phyloP scores from a whole-genome alignment of 257 asterid genomes.

The Solanum neorickii region DNA sequence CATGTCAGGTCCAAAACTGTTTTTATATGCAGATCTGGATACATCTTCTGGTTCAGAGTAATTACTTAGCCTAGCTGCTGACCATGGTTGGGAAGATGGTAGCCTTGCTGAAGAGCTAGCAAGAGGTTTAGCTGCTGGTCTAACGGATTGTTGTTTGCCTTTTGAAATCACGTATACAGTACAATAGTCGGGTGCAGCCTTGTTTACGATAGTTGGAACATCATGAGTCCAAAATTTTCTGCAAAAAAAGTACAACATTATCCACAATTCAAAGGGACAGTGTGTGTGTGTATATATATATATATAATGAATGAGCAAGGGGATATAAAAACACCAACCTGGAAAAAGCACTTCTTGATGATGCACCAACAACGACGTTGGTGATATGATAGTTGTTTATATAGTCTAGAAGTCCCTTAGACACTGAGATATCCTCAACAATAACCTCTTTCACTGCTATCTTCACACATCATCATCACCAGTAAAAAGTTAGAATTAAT shows the following conservation, averaged over 20 bases:
- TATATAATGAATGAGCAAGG: neutral
- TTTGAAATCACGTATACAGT: conserved; percentile 56
- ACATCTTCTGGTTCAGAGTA: conserved; percentile 17
- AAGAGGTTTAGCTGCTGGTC: conserved; percentile 38
- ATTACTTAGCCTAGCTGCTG: conserved; percentile 7
- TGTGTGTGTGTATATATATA: too few relatives aligned
- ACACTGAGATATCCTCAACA: conserved; percentile 46
- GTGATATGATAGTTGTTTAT: conserved; percentile 27
- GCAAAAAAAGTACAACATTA: neutral
- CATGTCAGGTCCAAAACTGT: conserved; percentile 5
- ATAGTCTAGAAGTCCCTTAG: conserved; percentile 43
- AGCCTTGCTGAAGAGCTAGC: conserved; percentile 4
- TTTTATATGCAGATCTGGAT: conserved; percentile 18
- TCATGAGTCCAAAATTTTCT: conserved; percentile 52
- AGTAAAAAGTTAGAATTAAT: neutral
- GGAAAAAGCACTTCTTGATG: conserved; percentile 23
- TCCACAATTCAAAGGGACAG: neutral
- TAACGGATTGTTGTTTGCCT: conserved; percentile 45
- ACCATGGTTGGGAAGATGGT: conserved; percentile 7
- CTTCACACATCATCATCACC: conserved; percentile 6
- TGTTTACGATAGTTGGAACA: conserved; percentile 55
- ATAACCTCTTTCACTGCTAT: conserved; percentile 34
- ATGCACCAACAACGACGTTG: conserved; percentile 58
- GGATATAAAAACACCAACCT: conserved; percentile 10
- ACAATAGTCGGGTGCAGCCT: conserved; percentile 65